Percentiles rank a stretch among this genome's conserved stretches.
Conservation (phyloP, 495 filamentous ascomycete species). For the Chlorociboria aeruginascens region DNA sequence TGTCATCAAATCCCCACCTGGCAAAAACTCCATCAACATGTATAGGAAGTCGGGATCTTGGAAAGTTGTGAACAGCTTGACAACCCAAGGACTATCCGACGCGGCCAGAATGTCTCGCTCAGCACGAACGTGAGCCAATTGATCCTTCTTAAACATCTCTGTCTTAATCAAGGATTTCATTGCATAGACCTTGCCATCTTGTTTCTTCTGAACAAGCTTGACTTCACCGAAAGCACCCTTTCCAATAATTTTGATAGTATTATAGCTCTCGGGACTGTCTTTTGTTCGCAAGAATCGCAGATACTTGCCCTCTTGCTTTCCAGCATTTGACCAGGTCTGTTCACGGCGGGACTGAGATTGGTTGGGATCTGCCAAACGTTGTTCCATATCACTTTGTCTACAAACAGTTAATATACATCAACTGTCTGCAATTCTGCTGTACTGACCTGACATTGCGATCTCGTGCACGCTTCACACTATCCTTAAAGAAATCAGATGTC, state of each 20-base stretch:
- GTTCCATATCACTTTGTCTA: slow-evolving; percentile 85
- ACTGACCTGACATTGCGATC: slow-evolving; percentile 79
- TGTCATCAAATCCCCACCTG: slow-evolving; percentile 97
- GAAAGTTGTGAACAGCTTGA: slow-evolving; percentile 96
- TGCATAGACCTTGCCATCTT: slow-evolving; percentile 94
- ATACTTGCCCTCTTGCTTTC: slow-evolving; percentile 79
- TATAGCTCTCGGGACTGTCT: slow-evolving; percentile 84
- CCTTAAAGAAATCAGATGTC: slow-evolving; percentile 86
- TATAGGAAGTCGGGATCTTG: slow-evolving; percentile 93
- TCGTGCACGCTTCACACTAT: slow-evolving; percentile 82
- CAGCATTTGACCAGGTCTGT: slow-evolving; percentile 62
- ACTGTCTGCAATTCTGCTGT: too few relatives aligned
- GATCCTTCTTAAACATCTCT: slow-evolving; percentile 99
- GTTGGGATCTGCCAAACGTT: slow-evolving; percentile 60
- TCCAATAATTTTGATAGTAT: slow-evolving; percentile 92
- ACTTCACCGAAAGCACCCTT: slow-evolving; percentile 99
- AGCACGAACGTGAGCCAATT: slow-evolving; percentile 94
- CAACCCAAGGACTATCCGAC: slow-evolving; percentile 97
- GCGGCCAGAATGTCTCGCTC: slow-evolving; percentile 97
- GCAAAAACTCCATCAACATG: slow-evolving; percentile 98
- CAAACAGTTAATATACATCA: background rate
- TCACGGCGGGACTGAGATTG: slow-evolving; percentile 64
- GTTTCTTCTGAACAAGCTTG: slow-evolving; percentile 87
- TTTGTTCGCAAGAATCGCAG: slow-evolving; percentile 89
- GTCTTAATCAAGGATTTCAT: slow-evolving; percentile 97